These are phyloP conservation scores for Aspergillus sp. DNA, from an alignment of 2,329 filamentous ascomycete species.

Conservation along the genomic window DNA sequence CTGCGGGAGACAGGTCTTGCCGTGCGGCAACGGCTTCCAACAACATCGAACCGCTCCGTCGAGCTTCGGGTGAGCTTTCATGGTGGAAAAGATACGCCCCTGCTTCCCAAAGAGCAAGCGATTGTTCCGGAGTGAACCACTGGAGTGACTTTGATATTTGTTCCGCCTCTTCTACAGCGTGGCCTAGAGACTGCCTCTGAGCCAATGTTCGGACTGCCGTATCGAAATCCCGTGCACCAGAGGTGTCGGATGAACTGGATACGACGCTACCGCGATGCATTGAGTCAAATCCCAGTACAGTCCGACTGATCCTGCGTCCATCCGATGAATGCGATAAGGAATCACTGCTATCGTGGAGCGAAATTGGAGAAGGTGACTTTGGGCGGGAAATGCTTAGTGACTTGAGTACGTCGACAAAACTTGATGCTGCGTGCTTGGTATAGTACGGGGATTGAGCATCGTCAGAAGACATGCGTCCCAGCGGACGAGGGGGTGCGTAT, in stretches of 20 bases:
- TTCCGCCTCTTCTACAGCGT: conserved; percentile 44
- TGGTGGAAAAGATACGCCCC: conserved; percentile 41
- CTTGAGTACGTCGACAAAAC: conserved; percentile 47
- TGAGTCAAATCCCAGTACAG: conserved; percentile 40
- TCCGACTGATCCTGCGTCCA: conserved; percentile 35
- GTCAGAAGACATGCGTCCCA: conserved; percentile 46
- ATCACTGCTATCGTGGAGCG: conserved; percentile 36
- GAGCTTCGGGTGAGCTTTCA: conserved; percentile 38
- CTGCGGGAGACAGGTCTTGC: conserved; percentile 41
- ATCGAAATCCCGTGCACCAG: conserved; percentile 42
- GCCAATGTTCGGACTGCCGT: conserved; percentile 37
- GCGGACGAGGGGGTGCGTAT: conserved; percentile 24
- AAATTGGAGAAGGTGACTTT: conserved; percentile 42
- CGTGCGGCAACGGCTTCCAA: conserved; percentile 41
- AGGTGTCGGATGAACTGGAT: conserved; percentile 42
- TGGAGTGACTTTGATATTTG: conserved; percentile 34
- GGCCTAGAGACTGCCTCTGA: conserved; percentile 37
- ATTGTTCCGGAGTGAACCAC: conserved; percentile 44
- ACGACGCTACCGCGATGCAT: conserved; percentile 46
- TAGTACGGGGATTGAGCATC: conserved; percentile 42
- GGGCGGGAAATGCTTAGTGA: conserved; percentile 43
- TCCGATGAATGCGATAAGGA: conserved; percentile 34
- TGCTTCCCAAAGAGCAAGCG: conserved; percentile 43
- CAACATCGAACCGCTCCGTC: conserved; percentile 37
- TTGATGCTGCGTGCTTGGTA: conserved; percentile 40